Percentiles rank a stretch among this genome's conserved stretches.
Conservation (phyloP, 345 rosid species). For the Linum lewisii region DNA sequence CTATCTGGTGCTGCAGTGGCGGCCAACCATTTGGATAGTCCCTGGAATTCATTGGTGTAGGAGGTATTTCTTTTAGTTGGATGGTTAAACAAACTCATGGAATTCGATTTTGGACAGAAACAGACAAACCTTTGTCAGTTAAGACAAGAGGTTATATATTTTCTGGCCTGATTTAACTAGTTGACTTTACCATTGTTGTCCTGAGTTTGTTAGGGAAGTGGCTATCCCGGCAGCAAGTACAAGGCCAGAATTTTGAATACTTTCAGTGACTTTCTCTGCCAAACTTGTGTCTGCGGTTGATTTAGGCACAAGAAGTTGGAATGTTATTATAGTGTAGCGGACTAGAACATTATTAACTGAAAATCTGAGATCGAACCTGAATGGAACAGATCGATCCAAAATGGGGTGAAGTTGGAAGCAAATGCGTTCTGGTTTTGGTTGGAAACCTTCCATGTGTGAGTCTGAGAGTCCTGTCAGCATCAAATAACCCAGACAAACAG, state of each 20-base stretch:
- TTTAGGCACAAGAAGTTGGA: slow-evolving; percentile 1
- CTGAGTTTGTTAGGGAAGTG: slow-evolving; percentile 55
- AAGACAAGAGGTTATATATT: not conserved
- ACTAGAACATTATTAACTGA: not conserved
- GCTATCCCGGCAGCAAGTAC: slow-evolving; percentile 57
- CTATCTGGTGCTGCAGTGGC: slow-evolving; percentile 73
- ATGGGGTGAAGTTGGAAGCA: slow-evolving; percentile 78
- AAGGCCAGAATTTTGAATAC: slow-evolving; percentile 62
- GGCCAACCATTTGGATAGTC: slow-evolving; percentile 96
- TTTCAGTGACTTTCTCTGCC: slow-evolving; percentile 43
- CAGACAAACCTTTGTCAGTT: too few species aligned
- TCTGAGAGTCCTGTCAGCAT: slow-evolving; percentile 36
- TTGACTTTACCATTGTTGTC: slow-evolving; percentile 56
- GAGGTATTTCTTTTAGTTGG: not conserved
- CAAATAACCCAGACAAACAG: not conserved
- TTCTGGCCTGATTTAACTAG: not conserved
- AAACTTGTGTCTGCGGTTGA: slow-evolving; percentile 35
- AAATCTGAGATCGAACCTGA: slow-evolving; percentile 34
- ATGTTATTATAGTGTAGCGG: not conserved
- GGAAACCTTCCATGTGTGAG: slow-evolving; percentile 33
- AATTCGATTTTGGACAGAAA: too few species aligned
- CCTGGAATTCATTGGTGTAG: slow-evolving; percentile 26
- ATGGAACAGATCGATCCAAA: slow-evolving; percentile 65
- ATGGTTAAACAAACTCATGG: too few species aligned
- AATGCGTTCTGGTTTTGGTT: slow-evolving; percentile 54